These are phyloP conservation scores for Nemophila menziesii DNA, from an alignment of 257 asterid species.

Conservation along the genomic window DNA sequence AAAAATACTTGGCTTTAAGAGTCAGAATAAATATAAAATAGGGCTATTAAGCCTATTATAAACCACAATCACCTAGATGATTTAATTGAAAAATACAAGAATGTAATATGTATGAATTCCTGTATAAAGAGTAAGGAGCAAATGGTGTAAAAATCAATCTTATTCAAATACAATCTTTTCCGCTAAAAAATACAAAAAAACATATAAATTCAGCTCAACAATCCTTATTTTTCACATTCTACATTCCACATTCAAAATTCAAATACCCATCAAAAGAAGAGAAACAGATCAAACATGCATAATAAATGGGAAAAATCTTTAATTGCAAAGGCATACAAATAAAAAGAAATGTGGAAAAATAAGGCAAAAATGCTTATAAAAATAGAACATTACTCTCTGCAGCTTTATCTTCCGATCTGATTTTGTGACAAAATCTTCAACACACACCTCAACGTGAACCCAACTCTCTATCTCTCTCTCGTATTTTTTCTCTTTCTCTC, in stretches of 20 bases:
- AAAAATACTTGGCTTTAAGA: too few species aligned
- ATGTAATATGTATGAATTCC: not conserved
- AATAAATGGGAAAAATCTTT: too few species aligned
- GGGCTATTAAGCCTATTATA: too few species aligned
- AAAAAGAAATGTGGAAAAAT: not conserved
- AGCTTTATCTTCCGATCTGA: slow-evolving; percentile 14
- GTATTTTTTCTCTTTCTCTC: not conserved
- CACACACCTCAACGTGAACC: slow-evolving; percentile 15
- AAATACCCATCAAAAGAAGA: not conserved
- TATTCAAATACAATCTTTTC: not conserved
- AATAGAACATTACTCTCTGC: not conserved
- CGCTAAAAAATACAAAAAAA: not conserved
- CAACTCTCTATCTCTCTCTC: slow-evolving; percentile 8
- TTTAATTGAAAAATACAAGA: not conserved
- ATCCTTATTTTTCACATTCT: not conserved
- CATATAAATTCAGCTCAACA: not conserved
- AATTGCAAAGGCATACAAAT: too few species aligned
- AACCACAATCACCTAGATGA: not conserved
- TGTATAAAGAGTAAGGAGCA: not conserved
- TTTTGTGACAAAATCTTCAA: slow-evolving; percentile 9
- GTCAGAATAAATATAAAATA: slow-evolving; percentile 3
- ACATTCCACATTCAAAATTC: too few species aligned
- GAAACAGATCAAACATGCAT: too few species aligned
- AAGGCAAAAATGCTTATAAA: not conserved
- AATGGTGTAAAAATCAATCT: slow-evolving; percentile 4